Percentiles rank a stretch among this genome's conserved stretches.
phyloP scores from a whole-genome alignment of 495 filamentous ascomycete genomes.

The Penicillium roqueforti region DNA sequence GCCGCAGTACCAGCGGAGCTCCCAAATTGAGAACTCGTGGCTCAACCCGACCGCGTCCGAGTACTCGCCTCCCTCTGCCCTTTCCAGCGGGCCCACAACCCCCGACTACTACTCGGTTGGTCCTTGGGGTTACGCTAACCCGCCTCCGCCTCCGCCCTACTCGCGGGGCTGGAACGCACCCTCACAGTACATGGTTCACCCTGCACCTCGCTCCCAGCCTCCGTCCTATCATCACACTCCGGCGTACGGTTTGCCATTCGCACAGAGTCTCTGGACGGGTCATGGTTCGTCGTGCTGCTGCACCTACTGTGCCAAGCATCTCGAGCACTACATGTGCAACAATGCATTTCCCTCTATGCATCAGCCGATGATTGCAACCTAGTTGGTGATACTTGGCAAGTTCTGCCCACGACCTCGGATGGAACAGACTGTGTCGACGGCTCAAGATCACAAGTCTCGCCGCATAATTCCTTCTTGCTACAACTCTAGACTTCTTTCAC shows the following conservation, averaged over 20 bases:
- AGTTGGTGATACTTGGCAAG: conserved; percentile 12
- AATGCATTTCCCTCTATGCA: conserved; percentile 57
- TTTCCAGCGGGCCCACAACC: conserved; percentile 62
- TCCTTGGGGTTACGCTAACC: conserved; percentile 53
- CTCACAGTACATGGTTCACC: conserved; percentile 47
- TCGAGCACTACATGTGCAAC: conserved; percentile 61
- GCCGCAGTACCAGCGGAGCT: conserved; percentile 48
- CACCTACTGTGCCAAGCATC: conserved; percentile 58
- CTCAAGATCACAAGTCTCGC: conserved; percentile 8
- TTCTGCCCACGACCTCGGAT: conserved; percentile 15
- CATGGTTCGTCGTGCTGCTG: conserved; percentile 66
- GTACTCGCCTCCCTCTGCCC: conserved; percentile 64
- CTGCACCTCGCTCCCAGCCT: conserved; percentile 41
- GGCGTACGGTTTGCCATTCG: conserved; percentile 51
- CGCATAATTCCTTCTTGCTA: conserved; percentile 17
- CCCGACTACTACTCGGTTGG: conserved; percentile 56
- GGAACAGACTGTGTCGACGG: conserved; percentile 14
- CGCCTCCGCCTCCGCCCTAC: conserved; percentile 46
- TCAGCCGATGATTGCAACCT: conserved; percentile 50
- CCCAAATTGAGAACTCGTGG: conserved; percentile 51
- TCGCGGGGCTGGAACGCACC: conserved; percentile 40
- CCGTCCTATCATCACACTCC: conserved; percentile 51
- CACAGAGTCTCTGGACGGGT: conserved; percentile 56
- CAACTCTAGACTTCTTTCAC: conserved; percentile 28
- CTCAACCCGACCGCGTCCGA: conserved; percentile 50